Base-by-base conservation (phyloP, 495 filamentous ascomycete genomes). In the Annulohypoxylon stygium region DNA sequence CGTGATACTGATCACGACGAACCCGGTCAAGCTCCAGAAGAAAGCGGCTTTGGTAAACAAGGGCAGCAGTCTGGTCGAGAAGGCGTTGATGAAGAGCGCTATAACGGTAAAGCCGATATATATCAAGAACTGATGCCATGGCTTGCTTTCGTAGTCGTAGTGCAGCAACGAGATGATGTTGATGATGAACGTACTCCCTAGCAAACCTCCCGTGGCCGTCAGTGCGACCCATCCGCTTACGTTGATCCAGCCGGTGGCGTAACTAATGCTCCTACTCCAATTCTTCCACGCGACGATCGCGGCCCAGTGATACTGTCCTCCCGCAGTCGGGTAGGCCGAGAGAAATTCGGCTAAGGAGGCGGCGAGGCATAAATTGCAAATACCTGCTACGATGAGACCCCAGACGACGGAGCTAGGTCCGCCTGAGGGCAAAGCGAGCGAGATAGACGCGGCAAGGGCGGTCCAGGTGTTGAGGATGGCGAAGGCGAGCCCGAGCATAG, bases 221-320 rank as follows among this genome's bases (percentile, higher is more conserved):
- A 83, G 71, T 36, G 78, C 78, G 73, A 93, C 90, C 91, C 91
- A 93, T 16, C 90, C 92, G 34, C 88, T 87, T 33, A 90, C 88
- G 76, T 92, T 93, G 65, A 93, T 88, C 91, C 91, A 94, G 9
- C 92, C 92, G 0, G 90, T 92, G 34, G 90, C 87, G 87, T 89
- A 94, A 10, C 87, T 89, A 5, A 93, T 80, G 20, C 89, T 78
- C 1, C 88, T 88, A 51, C 88, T 87, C 86, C 86, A 92, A 53
- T 76, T 81, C 71, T 83, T 79, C 83, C 86, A 89, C 20, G 85
- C 82, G 36, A 91, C 83, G 77, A 91, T 83, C 4, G 91, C 90
- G 14, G 91, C 91, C 92, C 91, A 93, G 78, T 93, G 90, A 69
- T 93, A 93, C 81, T 92, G 90, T 30, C 90, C 90, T 68, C 86